Conservation (phyloP, 768 basidiomycete genomes). For the Trametopsis cervina region DNA sequence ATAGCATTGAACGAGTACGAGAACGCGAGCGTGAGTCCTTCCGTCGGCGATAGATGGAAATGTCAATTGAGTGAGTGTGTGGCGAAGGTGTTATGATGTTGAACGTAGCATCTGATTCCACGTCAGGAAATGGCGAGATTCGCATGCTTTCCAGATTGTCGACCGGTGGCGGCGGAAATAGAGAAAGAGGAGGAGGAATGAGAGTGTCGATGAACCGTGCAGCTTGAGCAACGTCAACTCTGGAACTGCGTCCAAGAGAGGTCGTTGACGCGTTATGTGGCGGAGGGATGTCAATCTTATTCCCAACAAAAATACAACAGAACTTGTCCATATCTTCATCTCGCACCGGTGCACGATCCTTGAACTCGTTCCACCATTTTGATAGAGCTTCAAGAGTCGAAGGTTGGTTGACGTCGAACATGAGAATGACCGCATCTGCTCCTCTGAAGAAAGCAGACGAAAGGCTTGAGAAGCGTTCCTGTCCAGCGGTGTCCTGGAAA, state of each 20-base stretch:
- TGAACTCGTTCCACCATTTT: constrained; percentile 80
- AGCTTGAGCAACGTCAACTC: constrained; percentile 39
- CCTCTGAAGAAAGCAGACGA: constrained; percentile 82
- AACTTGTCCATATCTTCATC: constrained; percentile 58
- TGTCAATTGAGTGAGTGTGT: constrained; percentile 26
- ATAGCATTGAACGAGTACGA: constrained; percentile 34
- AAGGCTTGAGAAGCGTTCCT: constrained; percentile 81
- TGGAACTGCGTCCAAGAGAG: constrained; percentile 16
- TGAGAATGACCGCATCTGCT: constrained; percentile 73
- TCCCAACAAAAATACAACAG: constrained; percentile 66
- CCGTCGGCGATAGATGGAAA: constrained; percentile 23
- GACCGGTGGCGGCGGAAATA: constrained; percentile 11
- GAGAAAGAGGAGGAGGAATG: constrained; percentile 32
- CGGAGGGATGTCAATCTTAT: constrained; percentile 59
- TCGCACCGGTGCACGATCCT: constrained; percentile 53
- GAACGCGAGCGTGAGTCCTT: constrained; percentile 35
- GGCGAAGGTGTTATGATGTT: constrained; percentile 5
- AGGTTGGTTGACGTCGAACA: constrained; percentile 72
- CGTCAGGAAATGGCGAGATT: background rate
- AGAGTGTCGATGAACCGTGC: constrained; percentile 49
- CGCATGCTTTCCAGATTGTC: background rate
- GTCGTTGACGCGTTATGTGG: background rate
- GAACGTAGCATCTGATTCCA: constrained; percentile 6
- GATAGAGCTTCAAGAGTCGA: constrained; percentile 50
- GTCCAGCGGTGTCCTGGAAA: constrained; percentile 73